Conservation (phyloP, 2,329 filamentous ascomycete genomes). For the Arthroderma uncinatum region DNA sequence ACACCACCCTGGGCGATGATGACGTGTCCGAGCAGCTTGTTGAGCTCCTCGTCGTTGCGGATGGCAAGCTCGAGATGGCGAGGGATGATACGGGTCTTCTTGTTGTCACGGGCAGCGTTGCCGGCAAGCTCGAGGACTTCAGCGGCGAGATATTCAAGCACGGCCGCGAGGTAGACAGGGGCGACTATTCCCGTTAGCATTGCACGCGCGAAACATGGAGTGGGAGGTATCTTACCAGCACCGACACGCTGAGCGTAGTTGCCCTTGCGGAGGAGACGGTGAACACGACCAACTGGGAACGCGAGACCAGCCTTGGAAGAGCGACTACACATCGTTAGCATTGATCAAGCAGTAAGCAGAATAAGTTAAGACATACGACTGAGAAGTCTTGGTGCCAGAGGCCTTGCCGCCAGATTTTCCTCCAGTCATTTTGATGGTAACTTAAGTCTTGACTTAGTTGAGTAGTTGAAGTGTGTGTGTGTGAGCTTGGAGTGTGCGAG, state of each 20-base stretch:
- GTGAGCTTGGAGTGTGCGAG: too few relatives aligned
- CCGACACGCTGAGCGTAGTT: constrained; percentile 99
- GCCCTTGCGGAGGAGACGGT: constrained; percentile 96
- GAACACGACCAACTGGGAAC: constrained; percentile 97
- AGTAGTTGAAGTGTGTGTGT: constrained; percentile 19
- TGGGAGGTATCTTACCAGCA: constrained; percentile 58
- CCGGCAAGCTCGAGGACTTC: constrained; percentile 28
- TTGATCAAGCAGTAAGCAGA: constrained; percentile 13
- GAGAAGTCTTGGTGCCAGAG: constrained; percentile 96
- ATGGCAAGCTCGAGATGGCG: constrained; percentile 98
- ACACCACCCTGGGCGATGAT: constrained; percentile 97
- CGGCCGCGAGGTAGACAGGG: constrained; percentile 66
- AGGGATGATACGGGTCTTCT: constrained; percentile 99
- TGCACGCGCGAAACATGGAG: constrained; percentile 17
- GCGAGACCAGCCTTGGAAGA: constrained; percentile 99
- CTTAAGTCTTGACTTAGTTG: constrained; percentile 23
- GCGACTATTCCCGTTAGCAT: constrained; percentile 43
- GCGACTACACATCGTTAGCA: constrained; percentile 49
- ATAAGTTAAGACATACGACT: constrained; percentile 88
- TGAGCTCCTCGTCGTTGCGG: constrained; percentile 98
- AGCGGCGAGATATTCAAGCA: constrained; percentile 13
- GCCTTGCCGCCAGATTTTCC: constrained; percentile 99
- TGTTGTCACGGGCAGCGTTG: constrained; percentile 98
- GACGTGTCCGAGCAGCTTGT: constrained; percentile 94
- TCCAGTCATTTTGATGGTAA: constrained; percentile 89